Base-by-base conservation (phyloP, 2,329 filamentous ascomycete species). In the Bipolaris bicolor region DNA sequence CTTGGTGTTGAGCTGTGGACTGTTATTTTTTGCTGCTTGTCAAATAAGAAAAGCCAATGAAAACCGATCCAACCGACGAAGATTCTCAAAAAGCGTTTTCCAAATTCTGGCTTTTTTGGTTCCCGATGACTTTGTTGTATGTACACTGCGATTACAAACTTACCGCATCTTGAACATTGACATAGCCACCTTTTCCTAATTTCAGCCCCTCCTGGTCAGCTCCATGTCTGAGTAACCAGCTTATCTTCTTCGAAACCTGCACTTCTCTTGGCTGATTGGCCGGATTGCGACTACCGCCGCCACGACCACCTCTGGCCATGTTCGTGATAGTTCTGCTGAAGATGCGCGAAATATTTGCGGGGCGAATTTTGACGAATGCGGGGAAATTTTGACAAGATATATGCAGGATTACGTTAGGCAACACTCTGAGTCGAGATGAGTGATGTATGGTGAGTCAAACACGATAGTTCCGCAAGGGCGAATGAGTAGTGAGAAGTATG, bases 181-280 rank as follows among this genome's bases (percentile, higher is more conserved):
- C 82, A 71, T 86, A 90, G 13, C 87, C 87, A 34, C 84, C 83
- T 18, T 78, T 76, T 54, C 83, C 82, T 61, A 89, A 79, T 62
- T 79, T 80, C 52, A 90, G 73, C 1, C 84, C 83, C 74, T 89
- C 86, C 53, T 82, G 80, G 57, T 81, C 79, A 0, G 87, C 87
- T 1, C 83, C 84, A 73, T 90, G 87, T 24, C 87, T 82, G 29
- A 89, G 78, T 1, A 89, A 74, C 74, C 80, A 82, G 58, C 78
- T 81, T n/a, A 84, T 64, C 39, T 80, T 79, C 63, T 80, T 80
- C 7, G 81, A 83, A 3, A 84, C 77, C 43, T 76, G 74, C 16
- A 80, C 77, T 24, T 80, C 74, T 31, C 80, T 68, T 1, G 79
- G 70, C 52, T 78, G 63, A 43, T 75, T 71, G n/a, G 66, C 71